Conservation (phyloP, 306 rosid species). For the Begonia loranthoides region DNA sequence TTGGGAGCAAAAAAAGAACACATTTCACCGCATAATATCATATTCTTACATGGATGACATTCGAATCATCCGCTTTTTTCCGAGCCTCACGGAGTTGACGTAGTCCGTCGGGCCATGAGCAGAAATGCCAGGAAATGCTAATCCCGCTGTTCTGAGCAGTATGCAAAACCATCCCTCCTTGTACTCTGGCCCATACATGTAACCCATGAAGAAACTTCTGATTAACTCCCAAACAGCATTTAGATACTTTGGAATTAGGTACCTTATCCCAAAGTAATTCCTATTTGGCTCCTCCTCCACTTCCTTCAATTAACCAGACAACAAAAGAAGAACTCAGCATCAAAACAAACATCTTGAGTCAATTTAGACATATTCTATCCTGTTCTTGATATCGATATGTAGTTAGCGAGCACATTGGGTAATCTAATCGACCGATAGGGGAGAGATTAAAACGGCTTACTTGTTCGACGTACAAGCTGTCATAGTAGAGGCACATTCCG, state of each 20-base stretch:
- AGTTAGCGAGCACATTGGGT: background rate
- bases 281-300: slow-evolving; percentile 57
- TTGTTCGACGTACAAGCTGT: slow-evolving; percentile 37
- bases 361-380: background rate
- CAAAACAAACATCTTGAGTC: background rate
- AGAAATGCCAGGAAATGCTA: slow-evolving; percentile 50
- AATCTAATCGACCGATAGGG: background rate
- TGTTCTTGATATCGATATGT: background rate
- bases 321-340: slow-evolving; percentile 3
- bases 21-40: too few relatives aligned
- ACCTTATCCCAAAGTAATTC: slow-evolving; percentile 41
- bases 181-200: slow-evolving; percentile 41
- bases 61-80: slow-evolving; percentile 16
- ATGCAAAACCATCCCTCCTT: slow-evolving; percentile 53
- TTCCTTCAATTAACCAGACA: slow-evolving; percentile 23
- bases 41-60: background rate
- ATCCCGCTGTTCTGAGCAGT: slow-evolving; percentile 36
- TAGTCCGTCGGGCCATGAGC: slow-evolving; percentile 54
- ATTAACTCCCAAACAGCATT: slow-evolving; percentile 68
- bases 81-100: slow-evolving; percentile 51
- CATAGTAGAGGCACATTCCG: slow-evolving; percentile 58
- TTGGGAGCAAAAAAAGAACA: too few relatives aligned
- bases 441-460: slow-evolving; percentile 17
- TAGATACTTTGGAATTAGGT: slow-evolving; percentile 26
- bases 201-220: slow-evolving; percentile 45